Percentiles rank a stretch among this genome's conserved stretches.
phyloP scores from a whole-genome alignment of 352 stramenopile genomes.

The Phytophthora tubulina region DNA sequence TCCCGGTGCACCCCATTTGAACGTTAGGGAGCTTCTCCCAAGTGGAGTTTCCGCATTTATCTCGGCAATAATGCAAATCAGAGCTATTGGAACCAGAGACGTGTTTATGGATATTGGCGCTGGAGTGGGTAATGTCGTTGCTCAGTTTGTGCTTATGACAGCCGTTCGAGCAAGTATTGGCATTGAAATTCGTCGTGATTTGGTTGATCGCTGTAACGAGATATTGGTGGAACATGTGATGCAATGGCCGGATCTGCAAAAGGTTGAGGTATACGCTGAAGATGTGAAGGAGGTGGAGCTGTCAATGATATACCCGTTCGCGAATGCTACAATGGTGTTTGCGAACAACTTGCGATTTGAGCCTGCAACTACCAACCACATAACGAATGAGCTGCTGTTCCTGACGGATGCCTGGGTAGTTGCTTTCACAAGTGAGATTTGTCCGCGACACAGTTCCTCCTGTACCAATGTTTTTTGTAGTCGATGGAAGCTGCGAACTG shows the following conservation, averaged over 20 bases:
- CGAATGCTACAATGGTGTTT: neutral
- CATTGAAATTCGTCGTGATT: neutral
- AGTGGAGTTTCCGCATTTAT: neutral
- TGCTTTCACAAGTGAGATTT: neutral
- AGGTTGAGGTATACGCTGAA: neutral
- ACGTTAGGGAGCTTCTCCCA: neutral
- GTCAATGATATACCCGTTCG: neutral
- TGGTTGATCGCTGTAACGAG: neutral
- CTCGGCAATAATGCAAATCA: neutral
- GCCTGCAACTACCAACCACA: neutral
- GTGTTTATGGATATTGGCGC: constrained; percentile 4
- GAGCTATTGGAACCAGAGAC: neutral
- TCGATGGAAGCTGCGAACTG: neutral
- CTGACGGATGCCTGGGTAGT: neutral
- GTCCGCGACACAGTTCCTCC: neutral
- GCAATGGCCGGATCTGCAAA: neutral
- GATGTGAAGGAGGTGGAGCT: neutral
- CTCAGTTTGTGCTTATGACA: neutral
- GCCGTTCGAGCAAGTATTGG: neutral
- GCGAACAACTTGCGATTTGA: neutral
- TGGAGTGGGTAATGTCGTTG: neutral
- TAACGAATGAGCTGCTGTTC: neutral
- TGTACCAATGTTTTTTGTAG: neutral
- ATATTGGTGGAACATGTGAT: neutral
- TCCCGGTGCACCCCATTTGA: constrained; percentile 5